phyloP scores from a whole-genome alignment of 2,329 filamentous ascomycete species.

The Ceratocystis harringtonii region DNA sequence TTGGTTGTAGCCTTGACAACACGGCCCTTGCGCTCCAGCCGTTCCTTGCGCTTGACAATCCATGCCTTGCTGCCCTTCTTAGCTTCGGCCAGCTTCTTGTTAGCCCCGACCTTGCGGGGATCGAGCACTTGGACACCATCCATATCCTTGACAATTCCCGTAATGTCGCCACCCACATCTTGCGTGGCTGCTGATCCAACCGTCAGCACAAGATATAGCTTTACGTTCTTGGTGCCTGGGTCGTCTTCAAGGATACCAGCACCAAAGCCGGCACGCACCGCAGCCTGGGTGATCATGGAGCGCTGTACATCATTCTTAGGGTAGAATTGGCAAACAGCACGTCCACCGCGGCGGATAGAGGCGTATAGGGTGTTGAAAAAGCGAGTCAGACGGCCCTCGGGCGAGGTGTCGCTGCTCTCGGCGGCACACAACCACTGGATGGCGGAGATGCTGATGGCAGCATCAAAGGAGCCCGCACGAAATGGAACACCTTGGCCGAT shows the following conservation, averaged over 20 bases:
- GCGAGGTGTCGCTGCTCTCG: constrained; percentile 70
- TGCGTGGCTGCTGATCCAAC: constrained; percentile 50
- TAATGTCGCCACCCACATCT: constrained; percentile 59
- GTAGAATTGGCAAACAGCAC: constrained; percentile 95
- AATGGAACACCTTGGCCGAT: constrained; percentile 95
- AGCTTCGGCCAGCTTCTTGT: constrained; percentile 33
- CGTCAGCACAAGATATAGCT: constrained; percentile 88
- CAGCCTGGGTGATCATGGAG: constrained; percentile 80
- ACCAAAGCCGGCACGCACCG: constrained; percentile 86
- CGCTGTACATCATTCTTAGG: constrained; percentile 88
- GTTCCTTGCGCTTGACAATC: constrained; percentile 77
- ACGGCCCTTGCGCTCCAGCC: constrained; percentile 90
- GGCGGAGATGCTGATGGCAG: constrained; percentile 83
- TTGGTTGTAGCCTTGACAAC: constrained; percentile 84
- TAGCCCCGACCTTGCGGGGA: constrained; percentile 31
- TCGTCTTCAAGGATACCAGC: constrained; percentile 92
- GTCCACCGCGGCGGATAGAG: constrained; percentile 63
- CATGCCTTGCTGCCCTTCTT: constrained; percentile 75
- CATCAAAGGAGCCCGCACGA: constrained; percentile 80
- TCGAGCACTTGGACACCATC: constrained; percentile 74
- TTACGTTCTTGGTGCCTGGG: constrained; percentile 87
- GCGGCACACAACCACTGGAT: constrained; percentile 99
- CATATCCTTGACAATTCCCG: constrained; percentile 77
- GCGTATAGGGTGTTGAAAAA: constrained; percentile 94
- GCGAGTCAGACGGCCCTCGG: constrained; percentile 58